phyloP scores from a whole-genome alignment of 805 yeast species.

The Kodamaea hsintzibuensis region DNA sequence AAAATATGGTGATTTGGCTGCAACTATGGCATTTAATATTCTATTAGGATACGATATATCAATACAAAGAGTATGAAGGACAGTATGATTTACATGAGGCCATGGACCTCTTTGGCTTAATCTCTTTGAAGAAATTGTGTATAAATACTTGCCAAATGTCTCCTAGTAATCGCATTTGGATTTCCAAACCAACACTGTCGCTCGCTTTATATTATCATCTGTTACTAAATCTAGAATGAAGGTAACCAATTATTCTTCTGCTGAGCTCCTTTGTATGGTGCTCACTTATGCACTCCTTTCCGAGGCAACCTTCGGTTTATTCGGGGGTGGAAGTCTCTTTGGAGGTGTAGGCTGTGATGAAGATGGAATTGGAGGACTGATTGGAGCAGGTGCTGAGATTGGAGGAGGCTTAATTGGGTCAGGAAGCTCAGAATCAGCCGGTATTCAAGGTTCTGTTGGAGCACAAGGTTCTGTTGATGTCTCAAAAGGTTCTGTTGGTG shows the following conservation, averaged over 20 bases:
- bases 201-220: background rate
- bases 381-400: background rate
- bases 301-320: background rate
- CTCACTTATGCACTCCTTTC: background rate
- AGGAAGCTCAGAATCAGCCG: background rate
- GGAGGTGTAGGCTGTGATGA: background rate
- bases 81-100: background rate
- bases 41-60: background rate
- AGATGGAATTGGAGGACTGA: background rate
- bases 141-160: background rate
- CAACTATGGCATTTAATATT: background rate
- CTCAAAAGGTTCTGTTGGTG: no score
- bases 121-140: background rate
- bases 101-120: background rate
- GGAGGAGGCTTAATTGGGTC: background rate
- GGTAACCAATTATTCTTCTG: background rate
- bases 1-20: background rate
- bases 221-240: background rate
- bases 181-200: background rate
- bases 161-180: background rate
- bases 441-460: no score
- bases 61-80: background rate
- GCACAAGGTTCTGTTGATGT: no score
- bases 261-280: conserved; percentile 5
- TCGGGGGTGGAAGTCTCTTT: background rate